Base-by-base conservation (phyloP, 176 grass and related monocot genomes). In the Oryza meyeriana region DNA sequence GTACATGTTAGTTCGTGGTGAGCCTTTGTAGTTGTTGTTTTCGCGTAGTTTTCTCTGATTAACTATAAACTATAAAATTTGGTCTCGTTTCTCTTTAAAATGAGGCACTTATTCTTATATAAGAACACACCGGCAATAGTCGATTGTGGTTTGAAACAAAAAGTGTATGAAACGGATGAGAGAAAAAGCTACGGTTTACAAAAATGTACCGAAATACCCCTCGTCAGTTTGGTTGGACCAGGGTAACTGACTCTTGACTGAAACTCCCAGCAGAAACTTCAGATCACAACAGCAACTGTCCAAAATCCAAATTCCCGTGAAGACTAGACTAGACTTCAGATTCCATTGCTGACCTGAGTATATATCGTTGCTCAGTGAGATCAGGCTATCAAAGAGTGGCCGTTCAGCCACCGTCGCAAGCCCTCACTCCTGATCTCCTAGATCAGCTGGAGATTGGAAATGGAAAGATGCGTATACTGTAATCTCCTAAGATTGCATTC, bases 221-320 rank as follows among this genome's bases (percentile, higher is more conserved):
- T 64, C 77, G 76, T 89, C 82, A 81, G 70, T 20, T 32, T 33
- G 32, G 8, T 63, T 38, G 76, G 61, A 74, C 81, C 64, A 24
- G 61, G 20, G 65, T 38, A 89, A 69, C 81, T 44, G 82, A 70
- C 66, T 80, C 66, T 88, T 42, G 76, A 69, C 61, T 9, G 36
- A 20, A 72, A 34, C 10, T 26, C 22, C 24, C 63, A 76, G 14
- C 76, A 76, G 81, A 76, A 85, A 80, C 50, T 25, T 55, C 70
- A 64, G 16, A 55, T 1, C 75, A n/a, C n/a, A 48, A 47, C 63
- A 14, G 18, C 52, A 10, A 26, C 67, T 0, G 35, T 5, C n/a
- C n/a, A n/a, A n/a, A 36, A 25, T 17, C 27, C 10, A 33, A 30
- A 20, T 32, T 12, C 69, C 75, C 26, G 59, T 35, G 47, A 84